Base-by-base conservation (phyloP, 768 basidiomycete genomes). In the Leccinum arenicola region DNA sequence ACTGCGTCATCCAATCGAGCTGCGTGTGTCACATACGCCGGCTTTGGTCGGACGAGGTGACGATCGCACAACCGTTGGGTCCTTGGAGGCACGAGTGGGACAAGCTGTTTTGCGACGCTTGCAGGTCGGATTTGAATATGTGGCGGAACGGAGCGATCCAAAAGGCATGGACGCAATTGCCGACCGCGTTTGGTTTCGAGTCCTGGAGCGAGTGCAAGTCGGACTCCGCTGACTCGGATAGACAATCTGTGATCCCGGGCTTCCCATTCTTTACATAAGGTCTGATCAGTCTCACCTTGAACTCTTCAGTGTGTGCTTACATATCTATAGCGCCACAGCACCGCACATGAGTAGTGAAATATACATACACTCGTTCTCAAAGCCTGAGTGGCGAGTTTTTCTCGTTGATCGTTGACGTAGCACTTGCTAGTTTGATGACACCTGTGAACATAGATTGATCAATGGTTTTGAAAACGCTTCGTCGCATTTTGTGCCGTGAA, bases 21-120 rank as follows among this genome's bases (percentile, higher is more conserved):
- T 67, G 60, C 11, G 43, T 9, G 25, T 7, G 31, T 0, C 7
- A 59, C n/a, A 4, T 60, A 19, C 54, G 23, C 36, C 54, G 33
- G 23, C 14, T 66, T 17, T 66, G 54, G 61, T 47, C 52, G 4
- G 61, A 59, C 17, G 64, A 59, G 0, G 14, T 7, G 27, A 50
- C 36, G 7, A 23, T 50, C 3, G 14, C 6, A 14, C 55, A 57
- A 3, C 62, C 65, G 0, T 50, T 66, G 19, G 56, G 55, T 19
- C 38, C 49, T 23, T 66, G 65, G 65, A 55, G 56, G 35, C 21
- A n/a, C 0, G 59, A 67, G 47, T 66, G 65, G 65, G 52, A 61
- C 50, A 50, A 52, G 5, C 15, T 43, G 27, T 63, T 66, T 52
- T 66, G 65, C 51, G 36, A 33, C 1, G 51, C 61, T 14, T 62